These are phyloP conservation scores for Begonia loranthoides DNA, from an alignment of 306 rosid genomes.

Conservation along the genomic window DNA sequence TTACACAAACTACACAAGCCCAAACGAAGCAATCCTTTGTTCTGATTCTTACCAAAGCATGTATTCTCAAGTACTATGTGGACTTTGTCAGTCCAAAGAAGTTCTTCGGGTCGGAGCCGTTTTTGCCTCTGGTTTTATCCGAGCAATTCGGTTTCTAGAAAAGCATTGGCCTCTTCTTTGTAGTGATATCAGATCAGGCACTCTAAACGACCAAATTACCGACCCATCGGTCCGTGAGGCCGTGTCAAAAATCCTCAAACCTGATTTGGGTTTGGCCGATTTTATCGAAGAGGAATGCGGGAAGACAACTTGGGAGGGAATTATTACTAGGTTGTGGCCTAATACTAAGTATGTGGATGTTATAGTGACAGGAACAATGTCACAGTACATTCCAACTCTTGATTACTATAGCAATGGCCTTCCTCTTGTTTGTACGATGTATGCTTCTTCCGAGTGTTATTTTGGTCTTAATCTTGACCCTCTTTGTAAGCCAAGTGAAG, in stretches of 20 bases:
- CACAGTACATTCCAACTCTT: conserved; percentile 75
- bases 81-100: conserved; percentile 50
- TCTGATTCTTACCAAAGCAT: conserved; percentile 83
- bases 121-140: conserved; percentile 75
- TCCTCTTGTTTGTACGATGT: conserved; percentile 84
- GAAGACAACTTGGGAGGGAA: conserved; percentile 56
- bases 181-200: conserved; percentile 55
- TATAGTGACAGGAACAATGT: conserved; percentile 92
- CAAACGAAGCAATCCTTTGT: conserved; percentile 67
- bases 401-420: conserved; percentile 69
- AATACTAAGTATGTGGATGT: conserved; percentile 85
- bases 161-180: conserved; percentile 52
- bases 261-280: conserved; percentile 51
- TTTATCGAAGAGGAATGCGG: conserved; percentile 41
- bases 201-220: conserved; percentile 25
- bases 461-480: conserved; percentile 86
- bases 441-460: conserved; percentile 81
- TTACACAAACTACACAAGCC: conserved; percentile 77
- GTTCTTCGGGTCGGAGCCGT: conserved; percentile 70
- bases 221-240: conserved; percentile 43
- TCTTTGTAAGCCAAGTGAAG: conserved; percentile 52
- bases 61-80: conserved; percentile 78
- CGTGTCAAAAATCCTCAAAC: conserved; percentile 30
- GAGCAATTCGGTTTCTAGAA: conserved; percentile 62
- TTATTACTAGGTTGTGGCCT: conserved; percentile 71